Conservation (phyloP, 805 yeast genomes). For the Candida jianshihensis region DNA sequence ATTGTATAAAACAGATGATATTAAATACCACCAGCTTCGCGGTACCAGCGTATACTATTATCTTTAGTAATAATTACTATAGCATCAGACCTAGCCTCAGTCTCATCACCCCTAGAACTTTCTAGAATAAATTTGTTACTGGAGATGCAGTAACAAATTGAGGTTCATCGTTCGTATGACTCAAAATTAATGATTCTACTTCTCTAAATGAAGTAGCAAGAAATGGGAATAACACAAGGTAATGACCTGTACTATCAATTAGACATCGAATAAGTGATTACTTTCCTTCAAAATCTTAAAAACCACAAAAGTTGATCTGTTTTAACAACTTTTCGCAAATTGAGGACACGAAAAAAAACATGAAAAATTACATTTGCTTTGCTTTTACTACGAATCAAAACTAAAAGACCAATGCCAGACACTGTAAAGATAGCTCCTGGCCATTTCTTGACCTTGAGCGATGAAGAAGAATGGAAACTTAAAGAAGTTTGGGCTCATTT, state of each 20-base stretch:
- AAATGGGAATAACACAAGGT: too few relatives aligned
- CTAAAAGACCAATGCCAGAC: slow-evolving; percentile 9
- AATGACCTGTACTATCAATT: too few relatives aligned
- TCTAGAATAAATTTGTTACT: slow-evolving; percentile 49
- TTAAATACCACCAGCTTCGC: slow-evolving; percentile 86
- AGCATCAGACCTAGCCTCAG: slow-evolving; percentile 73
- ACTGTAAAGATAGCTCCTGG: slow-evolving; percentile 27
- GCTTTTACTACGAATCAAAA: too few relatives aligned
- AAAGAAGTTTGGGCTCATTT: slow-evolving; percentile 69
- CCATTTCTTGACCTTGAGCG: slow-evolving; percentile 37
- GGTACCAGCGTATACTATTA: slow-evolving; percentile 81
- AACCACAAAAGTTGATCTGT: too few relatives aligned
- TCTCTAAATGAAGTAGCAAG: too few relatives aligned
- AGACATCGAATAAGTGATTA: too few relatives aligned
- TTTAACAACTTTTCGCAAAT: too few relatives aligned
- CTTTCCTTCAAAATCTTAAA: too few relatives aligned
- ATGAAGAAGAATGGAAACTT: slow-evolving; percentile 54
- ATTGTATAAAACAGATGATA: too few relatives aligned
- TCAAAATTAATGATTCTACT: too few relatives aligned
- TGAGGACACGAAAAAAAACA: too few relatives aligned
- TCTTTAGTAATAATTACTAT: slow-evolving; percentile 80
- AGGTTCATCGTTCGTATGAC: slow-evolving; percentile 24
- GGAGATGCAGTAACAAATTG: slow-evolving; percentile 36
- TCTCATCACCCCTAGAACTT: slow-evolving; percentile 63
- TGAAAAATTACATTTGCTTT: too few relatives aligned